Conservation (phyloP, 345 rosid species). For the Litchi chinensis region DNA sequence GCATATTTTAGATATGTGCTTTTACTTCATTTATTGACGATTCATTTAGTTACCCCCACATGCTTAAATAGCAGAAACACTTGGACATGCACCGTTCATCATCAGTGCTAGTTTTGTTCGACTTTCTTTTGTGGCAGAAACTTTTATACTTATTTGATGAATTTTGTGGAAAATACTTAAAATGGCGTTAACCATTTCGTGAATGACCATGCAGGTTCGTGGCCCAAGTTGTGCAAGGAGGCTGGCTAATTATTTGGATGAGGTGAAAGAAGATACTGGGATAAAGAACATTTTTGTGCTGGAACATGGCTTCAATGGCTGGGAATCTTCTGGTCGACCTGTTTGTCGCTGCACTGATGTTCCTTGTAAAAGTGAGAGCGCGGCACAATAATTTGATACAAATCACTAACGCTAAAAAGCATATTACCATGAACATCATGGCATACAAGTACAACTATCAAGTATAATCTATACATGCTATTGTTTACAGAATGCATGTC, state of each 20-base stretch:
- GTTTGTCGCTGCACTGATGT: slow-evolving; percentile 70
- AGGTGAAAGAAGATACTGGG: slow-evolving; percentile 65
- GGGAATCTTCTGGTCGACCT: slow-evolving; percentile 90
- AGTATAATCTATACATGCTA: neutral
- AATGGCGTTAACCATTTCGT: neutral
- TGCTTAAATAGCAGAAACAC: neutral
- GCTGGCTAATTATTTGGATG: slow-evolving; percentile 67
- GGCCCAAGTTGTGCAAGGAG: slow-evolving; percentile 89
- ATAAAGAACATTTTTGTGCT: slow-evolving; percentile 68
- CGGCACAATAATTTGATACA: slow-evolving; percentile 12
- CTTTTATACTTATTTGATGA: neutral
- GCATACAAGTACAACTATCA: neutral
- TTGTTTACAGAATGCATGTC: neutral
- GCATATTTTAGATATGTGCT: neutral
- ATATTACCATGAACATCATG: neutral
- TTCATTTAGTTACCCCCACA: neutral
- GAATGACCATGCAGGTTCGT: slow-evolving; percentile 63
- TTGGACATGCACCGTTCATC: neutral
- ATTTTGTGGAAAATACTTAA: neutral
- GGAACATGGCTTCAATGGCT: slow-evolving; percentile 86
- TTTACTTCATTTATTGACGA: neutral
- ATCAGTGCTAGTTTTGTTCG: neutral
- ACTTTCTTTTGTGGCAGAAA: neutral
- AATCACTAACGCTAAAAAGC: neutral
- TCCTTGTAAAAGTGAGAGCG: slow-evolving; percentile 62